Evolutionary conservation across 163 green algal species (phyloP), one percentile per base, ranked within the genome.

Genomic region (Scenedesmus sp.): DNA sequence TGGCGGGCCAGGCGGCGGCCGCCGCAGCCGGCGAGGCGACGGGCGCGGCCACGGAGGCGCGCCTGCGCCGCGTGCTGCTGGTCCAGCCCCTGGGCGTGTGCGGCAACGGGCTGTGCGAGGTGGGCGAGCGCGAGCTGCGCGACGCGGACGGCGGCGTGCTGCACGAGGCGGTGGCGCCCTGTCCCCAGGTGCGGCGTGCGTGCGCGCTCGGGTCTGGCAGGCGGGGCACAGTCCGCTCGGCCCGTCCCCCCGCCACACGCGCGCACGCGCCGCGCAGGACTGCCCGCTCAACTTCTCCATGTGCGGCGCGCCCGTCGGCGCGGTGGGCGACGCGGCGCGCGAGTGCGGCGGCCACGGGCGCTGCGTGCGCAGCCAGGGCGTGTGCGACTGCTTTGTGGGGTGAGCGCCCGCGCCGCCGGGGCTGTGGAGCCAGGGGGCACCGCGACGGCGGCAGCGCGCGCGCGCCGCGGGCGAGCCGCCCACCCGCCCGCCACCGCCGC

Each of bases 51-150:
- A 9, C 54, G 58, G 45, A 51, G 44, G 17, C 18, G 62, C 22
- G 24, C 29, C 26, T 81, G 18, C 28, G 50, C 13, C 22, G 57
- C 4, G 33, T 89, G 63, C 39, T 67, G 45, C 63, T 76, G 18
- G 29, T 84, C 28, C 17, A 83, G 26, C 62, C 78, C 31, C 22
- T 67, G 45, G 82, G 82, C 0, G 48, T 85, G 31, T 89, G 85
- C 48, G 82, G 85, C 20, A 89, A 89, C 34, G 85, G 85, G 3
- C 5, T 89, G 17, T 89, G 85, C 48, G 85, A 89, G 54, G 75
- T 88, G 5, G 85, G 85, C 6, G 85, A 89, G 63, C 56, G 60
- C 10, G 58, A 9, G 7, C 45, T 80, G 58, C 58, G 63, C 14
- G 58, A 60, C 50, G 44, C 64, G 39, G 18, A 53, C 1, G 33